These are phyloP conservation scores for Phytophthora pluvialis DNA, from an alignment of 352 stramenopile genomes.

Conservation along the genomic window DNA sequence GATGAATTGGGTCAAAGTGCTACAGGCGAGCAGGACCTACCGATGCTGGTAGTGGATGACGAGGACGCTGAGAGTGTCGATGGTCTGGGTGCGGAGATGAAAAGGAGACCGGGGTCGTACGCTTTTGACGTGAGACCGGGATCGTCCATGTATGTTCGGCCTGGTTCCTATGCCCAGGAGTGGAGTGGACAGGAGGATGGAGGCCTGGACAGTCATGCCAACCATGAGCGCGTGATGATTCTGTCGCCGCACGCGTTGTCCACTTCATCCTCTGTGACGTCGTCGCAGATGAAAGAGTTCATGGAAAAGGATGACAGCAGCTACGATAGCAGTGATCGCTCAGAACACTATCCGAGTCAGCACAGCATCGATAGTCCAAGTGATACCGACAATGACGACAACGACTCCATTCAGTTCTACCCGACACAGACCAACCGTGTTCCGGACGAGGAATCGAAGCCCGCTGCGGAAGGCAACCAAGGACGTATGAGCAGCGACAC, in stretches of 20 bases:
- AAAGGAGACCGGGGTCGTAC: conserved; percentile 24
- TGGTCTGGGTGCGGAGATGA: conserved; percentile 34
- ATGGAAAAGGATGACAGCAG: conserved; percentile 38
- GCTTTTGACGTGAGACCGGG: conserved; percentile 23
- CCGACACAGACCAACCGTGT: conserved; percentile 32
- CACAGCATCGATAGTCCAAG: conserved; percentile 23
- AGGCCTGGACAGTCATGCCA: conserved; percentile 26
- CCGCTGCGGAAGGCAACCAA: conserved; percentile 7
- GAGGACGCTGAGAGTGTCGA: conserved; percentile 42
- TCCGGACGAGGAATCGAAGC: conserved; percentile 19
- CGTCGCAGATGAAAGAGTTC: conserved; percentile 37
- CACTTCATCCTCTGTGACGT: conserved; percentile 45
- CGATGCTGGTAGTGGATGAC: conserved; percentile 46
- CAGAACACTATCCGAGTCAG: conserved; percentile 16
- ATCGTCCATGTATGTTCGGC: conserved; percentile 25
- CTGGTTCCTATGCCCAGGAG: conserved; percentile 34
- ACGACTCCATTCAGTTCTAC: conserved; percentile 54
- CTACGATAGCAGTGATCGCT: conserved; percentile 28
- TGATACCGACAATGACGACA: conserved; percentile 36
- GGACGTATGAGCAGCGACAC: conserved; percentile 27
- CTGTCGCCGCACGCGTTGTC: conserved; percentile 39
- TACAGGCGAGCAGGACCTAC: conserved; percentile 32
- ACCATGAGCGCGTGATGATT: conserved; percentile 35
- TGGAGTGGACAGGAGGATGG: conserved; percentile 34
- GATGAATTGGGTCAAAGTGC: conserved; percentile 13